These are phyloP conservation scores for Pulveroboletus ravenelii DNA, from an alignment of 768 basidiomycete genomes.

Conservation along the genomic window DNA sequence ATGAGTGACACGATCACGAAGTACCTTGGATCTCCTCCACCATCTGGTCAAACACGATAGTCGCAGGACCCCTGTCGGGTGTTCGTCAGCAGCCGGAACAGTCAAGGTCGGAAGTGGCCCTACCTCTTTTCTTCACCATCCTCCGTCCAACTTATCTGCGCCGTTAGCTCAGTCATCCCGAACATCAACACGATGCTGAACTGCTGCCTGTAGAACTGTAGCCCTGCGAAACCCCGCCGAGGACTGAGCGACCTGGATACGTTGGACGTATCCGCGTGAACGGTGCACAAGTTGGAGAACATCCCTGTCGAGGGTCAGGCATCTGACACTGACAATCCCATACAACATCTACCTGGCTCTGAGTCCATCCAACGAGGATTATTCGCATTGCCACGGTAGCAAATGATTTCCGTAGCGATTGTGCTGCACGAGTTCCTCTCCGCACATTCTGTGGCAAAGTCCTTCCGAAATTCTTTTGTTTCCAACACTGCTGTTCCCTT, in stretches of 20 bases:
- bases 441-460: slow-evolving; percentile 29
- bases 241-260: slow-evolving; percentile 29
- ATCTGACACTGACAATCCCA: neutral
- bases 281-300: slow-evolving; percentile 22
- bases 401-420: slow-evolving; percentile 30
- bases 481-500: slow-evolving; percentile 30
- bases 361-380: slow-evolving; percentile 30
- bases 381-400: slow-evolving; percentile 22
- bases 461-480: slow-evolving; percentile 29
- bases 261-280: slow-evolving; percentile 25
- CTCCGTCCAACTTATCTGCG: slow-evolving; percentile 43
- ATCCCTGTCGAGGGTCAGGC: slow-evolving; percentile 16
- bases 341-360: slow-evolving; percentile 23
- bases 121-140: slow-evolving; percentile 25
- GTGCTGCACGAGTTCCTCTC: slow-evolving; percentile 26
- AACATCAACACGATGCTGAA: slow-evolving; percentile 41
- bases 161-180: slow-evolving; percentile 43
- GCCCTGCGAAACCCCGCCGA: slow-evolving; percentile 26
- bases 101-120: neutral
- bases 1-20: neutral
- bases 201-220: slow-evolving; percentile 29
- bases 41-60: slow-evolving; percentile 31
- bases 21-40: slow-evolving; percentile 22
- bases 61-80: slow-evolving; percentile 26
- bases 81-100: neutral